Evolutionary conservation across 495 filamentous ascomycete genomes (phyloP).

Genomic region (Chaetomium fimeti): DNA sequence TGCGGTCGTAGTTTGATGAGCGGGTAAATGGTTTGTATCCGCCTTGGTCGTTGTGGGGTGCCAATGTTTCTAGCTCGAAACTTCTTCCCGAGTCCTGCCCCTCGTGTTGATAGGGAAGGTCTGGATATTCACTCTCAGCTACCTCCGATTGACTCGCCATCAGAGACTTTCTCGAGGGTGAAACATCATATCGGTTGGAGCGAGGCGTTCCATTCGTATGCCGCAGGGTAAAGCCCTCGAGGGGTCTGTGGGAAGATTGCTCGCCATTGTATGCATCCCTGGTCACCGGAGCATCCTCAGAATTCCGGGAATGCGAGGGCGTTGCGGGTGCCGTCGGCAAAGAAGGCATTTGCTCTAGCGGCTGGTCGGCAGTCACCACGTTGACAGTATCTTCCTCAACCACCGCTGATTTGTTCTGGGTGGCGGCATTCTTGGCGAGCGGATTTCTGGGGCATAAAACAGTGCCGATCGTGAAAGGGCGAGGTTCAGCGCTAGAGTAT

Average conservation of each 20-base stretch:
- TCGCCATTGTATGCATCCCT: not conserved
- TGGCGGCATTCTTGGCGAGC: not conserved
- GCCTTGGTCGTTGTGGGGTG: not conserved
- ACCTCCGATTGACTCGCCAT: not conserved
- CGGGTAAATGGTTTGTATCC: conserved; percentile 27
- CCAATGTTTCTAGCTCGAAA: not conserved
- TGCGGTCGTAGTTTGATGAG: conserved; percentile 26
- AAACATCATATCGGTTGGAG: not conserved
- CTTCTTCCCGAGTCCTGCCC: not conserved
- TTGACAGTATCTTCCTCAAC: not conserved
- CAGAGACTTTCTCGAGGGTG: not conserved
- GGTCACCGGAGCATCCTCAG: not conserved
- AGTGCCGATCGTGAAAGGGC: not conserved
- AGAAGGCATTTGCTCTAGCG: not conserved
- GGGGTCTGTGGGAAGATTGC: not conserved
- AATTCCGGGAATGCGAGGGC: not conserved
- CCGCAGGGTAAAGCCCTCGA: not conserved
- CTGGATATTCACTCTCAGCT: conserved; percentile 5
- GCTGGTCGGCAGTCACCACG: not conserved
- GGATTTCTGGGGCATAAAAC: not conserved
- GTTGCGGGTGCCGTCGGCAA: conserved; percentile 13
- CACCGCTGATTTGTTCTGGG: not conserved
- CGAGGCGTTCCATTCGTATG: not conserved
- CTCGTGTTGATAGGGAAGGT: not conserved
- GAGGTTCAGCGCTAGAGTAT: not conserved